These are phyloP conservation scores for Entomortierella parvispora DNA, from an alignment of 192 early-diverging fungal species.

Conservation along the genomic window DNA sequence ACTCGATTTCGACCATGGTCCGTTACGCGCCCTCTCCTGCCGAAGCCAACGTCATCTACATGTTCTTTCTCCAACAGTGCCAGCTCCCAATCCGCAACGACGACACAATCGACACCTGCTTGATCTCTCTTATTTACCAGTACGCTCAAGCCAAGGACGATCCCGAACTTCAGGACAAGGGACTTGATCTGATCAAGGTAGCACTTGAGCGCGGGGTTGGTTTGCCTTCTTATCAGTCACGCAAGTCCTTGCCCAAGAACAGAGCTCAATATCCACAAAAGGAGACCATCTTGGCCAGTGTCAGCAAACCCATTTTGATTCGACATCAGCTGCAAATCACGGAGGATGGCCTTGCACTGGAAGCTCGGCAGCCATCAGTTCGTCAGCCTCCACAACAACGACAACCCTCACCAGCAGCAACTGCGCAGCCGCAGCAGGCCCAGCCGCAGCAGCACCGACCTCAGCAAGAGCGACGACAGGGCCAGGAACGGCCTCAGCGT, in stretches of 20 bases:
- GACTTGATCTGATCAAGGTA: conserved; percentile 35
- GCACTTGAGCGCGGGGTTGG: conserved; percentile 35
- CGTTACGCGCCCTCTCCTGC: conserved; percentile 29
- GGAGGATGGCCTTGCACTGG: conserved; percentile 11
- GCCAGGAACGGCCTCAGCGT: not conserved
- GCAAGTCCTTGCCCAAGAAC: not conserved
- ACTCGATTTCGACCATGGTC: conserved; percentile 17
- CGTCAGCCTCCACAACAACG: not conserved
- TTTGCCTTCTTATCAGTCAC: conserved; percentile 8
- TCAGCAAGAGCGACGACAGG: not conserved
- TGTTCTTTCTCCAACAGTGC: conserved; percentile 36
- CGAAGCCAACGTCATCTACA: conserved; percentile 28
- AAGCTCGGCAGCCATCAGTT: not conserved
- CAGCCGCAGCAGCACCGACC: not conserved
- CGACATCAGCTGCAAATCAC: conserved; percentile 14
- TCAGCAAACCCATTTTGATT: conserved; percentile 22
- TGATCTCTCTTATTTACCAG: conserved; percentile 39
- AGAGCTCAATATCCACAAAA: not conserved
- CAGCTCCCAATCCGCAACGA: conserved; percentile 20
- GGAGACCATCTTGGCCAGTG: conserved; percentile 8
- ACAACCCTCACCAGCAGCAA: not conserved
- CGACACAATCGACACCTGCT: conserved; percentile 26
- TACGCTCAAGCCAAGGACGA: conserved; percentile 18
- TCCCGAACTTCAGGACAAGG: conserved; percentile 2
- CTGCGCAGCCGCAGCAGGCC: not conserved